Base-by-base conservation (phyloP, 371 early-diverging fungal species). In the Mortierella sp. region DNA sequence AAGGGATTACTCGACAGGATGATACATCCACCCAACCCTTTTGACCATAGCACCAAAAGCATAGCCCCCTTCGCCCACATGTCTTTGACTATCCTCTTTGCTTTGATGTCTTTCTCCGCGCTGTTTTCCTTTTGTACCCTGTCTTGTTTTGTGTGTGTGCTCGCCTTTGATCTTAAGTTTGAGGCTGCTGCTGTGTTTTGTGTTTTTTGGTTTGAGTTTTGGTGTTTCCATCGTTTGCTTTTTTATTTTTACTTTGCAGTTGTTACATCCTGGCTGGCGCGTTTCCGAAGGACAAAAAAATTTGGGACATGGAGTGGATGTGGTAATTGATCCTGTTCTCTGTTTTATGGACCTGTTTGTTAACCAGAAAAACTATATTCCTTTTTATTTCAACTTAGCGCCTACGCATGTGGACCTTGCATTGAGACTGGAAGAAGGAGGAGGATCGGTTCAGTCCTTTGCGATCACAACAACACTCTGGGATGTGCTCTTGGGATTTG, bases 371-470 rank as follows among this genome's bases (percentile, higher is more conserved):
- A 44, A 48, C 44, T 58, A 40, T 29, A 29, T 7, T 71, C 61
- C 31, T 50, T 50, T 53, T 39, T 29, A 29, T 45, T 66, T 31
- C 58, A 47, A 39, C 11, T 39, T 74, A 83, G 83, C 83, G 13
- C 83, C 83, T 1, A 78, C 79, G 4, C 78, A 83, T 75, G 83
- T 83, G 43, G 71, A 83, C 44, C 71, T 83, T 31, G 83, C 79
- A 48, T 61, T 83, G 26, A 78, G 78, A 52, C 66, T 78, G n/a
- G 83, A 83, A 43, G 76, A 78, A 50, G 83, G 83, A 4, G 76
- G 66, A 41, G 48, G 83, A 34, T 64, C 63, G 53, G 52, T 83
- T 65, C 68, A 78, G 26, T 68, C 74, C 5, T 83, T 83, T 39
- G 72, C 83, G n/a, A 61, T 83, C 39, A 74, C 83, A 31, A 66